Base-by-base conservation (phyloP, 2,329 filamentous ascomycete genomes). In the Cladorrhinum sp. region DNA sequence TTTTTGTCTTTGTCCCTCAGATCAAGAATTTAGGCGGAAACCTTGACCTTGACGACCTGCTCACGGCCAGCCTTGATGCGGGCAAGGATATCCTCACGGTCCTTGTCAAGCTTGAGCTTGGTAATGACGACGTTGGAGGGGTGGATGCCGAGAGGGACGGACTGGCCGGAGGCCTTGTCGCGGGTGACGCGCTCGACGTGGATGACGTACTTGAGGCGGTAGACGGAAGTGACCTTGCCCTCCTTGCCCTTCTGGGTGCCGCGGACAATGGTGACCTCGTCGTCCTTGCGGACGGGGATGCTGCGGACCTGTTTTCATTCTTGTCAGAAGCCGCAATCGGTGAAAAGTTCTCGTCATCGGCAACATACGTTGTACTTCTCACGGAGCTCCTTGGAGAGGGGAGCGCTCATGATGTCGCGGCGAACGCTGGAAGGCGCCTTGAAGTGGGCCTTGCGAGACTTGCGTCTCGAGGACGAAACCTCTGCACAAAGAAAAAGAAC, bases 361-460 rank as follows among this genome's bases (percentile, higher is more conserved):
- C 20, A 32, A 60, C 90, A 71, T 85, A 97, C 95, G 81, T 96
- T 96, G 90, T 99, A 91, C 88, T 99, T 95, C 83, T 96, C 93
- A 77, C 92, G 89, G 78, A 99, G 88, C 85, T 99, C 95, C 86
- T 96, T 96, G 85, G 85, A 90, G 72, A 97, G 86, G 74, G 91
- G 90, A 71, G 95, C 93, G 84, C 90, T 93, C 93, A 99, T 97
- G 84, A 96, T 96, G 74, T 89, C 85, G 78, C 95, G 92, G 81
- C 95, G 93, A 77, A 91, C 86, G 84, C 90, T 92, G 79, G 93
- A 97, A 72, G 93, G 92, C 71, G 95, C 95, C 78, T 85, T 84
- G 88, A 96, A 99, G 87, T 99, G 93, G 78, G 92, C 91, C 86
- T 96, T 96, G 82, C 95, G 92, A 83, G 92, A 95, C 92, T 99